Evolutionary conservation across 805 yeast genomes (phyloP).

Genomic region (Cyberlindnera mycetangii): DNA sequence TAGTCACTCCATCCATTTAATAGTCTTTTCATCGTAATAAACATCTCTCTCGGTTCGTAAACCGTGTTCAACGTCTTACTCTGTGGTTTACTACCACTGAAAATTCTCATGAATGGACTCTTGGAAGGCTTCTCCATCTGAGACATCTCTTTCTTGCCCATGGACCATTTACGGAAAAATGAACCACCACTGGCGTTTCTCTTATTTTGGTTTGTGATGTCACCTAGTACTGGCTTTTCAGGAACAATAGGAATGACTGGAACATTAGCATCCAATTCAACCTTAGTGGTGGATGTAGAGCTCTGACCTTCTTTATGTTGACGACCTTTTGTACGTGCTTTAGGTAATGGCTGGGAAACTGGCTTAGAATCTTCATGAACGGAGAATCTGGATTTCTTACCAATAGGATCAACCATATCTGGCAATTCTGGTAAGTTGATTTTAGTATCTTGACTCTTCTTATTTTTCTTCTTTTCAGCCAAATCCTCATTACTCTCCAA

Average conservation of each 20-base stretch:
- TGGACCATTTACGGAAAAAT: constrained; percentile 29
- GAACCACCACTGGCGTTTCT: constrained; percentile 23
- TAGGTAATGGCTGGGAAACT: constrained; percentile 14
- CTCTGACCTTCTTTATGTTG: background rate
- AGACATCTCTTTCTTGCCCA: constrained; percentile 23
- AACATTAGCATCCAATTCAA: constrained; percentile 3
- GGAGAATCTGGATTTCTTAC: constrained; percentile 12
- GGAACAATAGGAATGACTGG: background rate
- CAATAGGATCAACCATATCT: constrained; percentile 13
- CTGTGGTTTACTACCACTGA: constrained; percentile 23
- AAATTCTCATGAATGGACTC: constrained; percentile 33
- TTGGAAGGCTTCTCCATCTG: constrained; percentile 17
- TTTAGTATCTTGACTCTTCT: constrained; percentile 7
- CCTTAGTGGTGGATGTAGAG: constrained; percentile 18
- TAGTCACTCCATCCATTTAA: constrained; percentile 67
- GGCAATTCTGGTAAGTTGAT: constrained; percentile 27
- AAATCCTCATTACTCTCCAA: constrained; percentile 9
- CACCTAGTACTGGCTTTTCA: constrained; percentile 17
- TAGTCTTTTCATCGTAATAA: constrained; percentile 60
- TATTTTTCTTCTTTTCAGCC: constrained; percentile 11
- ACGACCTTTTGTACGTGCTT: constrained; percentile 12
- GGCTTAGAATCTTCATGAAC: constrained; percentile 9
- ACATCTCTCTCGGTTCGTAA: constrained; percentile 48
- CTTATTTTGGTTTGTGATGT: constrained; percentile 24
- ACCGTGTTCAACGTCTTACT: constrained; percentile 31